A percentile compares a stretch with the other conserved stretches of the same genome.
These are phyloP conservation scores for Exophiala sideris DNA, from an alignment of 2,329 filamentous ascomycete species.

Conservation along the genomic window DNA sequence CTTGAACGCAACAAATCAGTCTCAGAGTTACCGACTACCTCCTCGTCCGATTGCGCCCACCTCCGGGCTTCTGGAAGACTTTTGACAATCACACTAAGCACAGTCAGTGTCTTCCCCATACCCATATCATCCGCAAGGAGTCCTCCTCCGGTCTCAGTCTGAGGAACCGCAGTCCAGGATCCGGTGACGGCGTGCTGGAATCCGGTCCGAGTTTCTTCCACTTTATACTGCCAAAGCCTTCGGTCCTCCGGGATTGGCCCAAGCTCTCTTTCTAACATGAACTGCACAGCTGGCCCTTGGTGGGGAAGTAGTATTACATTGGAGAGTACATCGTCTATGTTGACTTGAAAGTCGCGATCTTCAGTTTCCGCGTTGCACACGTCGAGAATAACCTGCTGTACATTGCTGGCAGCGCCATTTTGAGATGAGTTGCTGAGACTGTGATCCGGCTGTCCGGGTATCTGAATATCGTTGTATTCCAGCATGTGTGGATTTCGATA, in stretches of 20 bases:
- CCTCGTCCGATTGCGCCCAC: conserved; percentile 34
- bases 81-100: conserved; percentile 48
- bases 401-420: no score
- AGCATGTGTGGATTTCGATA: no score
- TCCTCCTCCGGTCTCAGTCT: conserved; percentile 38
- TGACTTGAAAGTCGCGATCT: no score
- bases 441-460: no score
- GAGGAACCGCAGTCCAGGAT: conserved; percentile 21
- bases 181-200: conserved; percentile 43
- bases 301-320: conserved; percentile 5
- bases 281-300: conserved; percentile 21
- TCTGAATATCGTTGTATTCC: no score
- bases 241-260: conserved; percentile 33
- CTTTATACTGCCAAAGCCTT: conserved; percentile 29
- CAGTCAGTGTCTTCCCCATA: conserved; percentile 56
- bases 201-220: conserved; percentile 27
- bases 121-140: conserved; percentile 63
- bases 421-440: no score
- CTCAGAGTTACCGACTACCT: conserved; percentile 5
- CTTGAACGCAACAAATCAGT: conserved; percentile 29
- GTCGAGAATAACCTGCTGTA: no score
- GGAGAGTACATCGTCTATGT: no score
- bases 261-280: conserved; percentile 22
- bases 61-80: conserved; percentile 37
- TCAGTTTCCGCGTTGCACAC: no score